Conservation (phyloP, 768 basidiomycete species). For the Omphalotus guepiniiformis region DNA sequence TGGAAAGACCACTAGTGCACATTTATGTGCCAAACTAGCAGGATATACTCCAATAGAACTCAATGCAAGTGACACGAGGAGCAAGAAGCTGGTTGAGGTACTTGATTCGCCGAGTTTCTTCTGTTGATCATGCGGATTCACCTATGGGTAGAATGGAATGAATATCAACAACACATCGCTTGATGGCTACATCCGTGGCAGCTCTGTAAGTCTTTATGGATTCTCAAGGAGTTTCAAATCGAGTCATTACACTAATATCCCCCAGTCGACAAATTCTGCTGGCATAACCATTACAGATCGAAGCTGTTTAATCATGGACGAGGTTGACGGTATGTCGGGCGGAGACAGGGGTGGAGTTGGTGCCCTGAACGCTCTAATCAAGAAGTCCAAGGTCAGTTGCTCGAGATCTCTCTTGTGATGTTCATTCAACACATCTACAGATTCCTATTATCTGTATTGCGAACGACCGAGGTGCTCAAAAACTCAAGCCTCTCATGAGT, state of each 20-base stretch:
- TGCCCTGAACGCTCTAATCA: constrained; percentile 86
- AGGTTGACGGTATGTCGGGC: constrained; percentile 98
- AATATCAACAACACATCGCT: constrained; percentile 88
- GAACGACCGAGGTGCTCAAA: constrained; percentile 83
- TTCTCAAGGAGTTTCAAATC: neutral
- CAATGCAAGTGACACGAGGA: constrained; percentile 93
- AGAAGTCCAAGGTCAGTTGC: constrained; percentile 74
- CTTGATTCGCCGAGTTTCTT: no score
- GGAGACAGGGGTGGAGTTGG: constrained; percentile 97
- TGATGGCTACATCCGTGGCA: constrained; percentile 76
- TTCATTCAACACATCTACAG: constrained; percentile 32
- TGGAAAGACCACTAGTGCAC: constrained; percentile 96
- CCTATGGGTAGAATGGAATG: constrained; percentile 61
- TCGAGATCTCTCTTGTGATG: neutral
- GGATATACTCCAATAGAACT: constrained; percentile 93
- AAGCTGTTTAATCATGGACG: constrained; percentile 96
- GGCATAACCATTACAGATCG: constrained; percentile 75
- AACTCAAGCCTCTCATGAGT: constrained; percentile 78
- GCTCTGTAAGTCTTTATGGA: constrained; percentile 32
- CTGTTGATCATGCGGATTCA: neutral
- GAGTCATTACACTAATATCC: neutral
- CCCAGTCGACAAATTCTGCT: constrained; percentile 59
- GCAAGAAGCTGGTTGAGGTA: constrained; percentile 96
- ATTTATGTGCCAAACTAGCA: constrained; percentile 84
- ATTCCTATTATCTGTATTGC: constrained; percentile 97